Percentiles rank a stretch among this genome's conserved stretches.
Evolutionary conservation across 148 eudicot species (phyloP).

Genomic region (Simmondsia chinensis): DNA sequence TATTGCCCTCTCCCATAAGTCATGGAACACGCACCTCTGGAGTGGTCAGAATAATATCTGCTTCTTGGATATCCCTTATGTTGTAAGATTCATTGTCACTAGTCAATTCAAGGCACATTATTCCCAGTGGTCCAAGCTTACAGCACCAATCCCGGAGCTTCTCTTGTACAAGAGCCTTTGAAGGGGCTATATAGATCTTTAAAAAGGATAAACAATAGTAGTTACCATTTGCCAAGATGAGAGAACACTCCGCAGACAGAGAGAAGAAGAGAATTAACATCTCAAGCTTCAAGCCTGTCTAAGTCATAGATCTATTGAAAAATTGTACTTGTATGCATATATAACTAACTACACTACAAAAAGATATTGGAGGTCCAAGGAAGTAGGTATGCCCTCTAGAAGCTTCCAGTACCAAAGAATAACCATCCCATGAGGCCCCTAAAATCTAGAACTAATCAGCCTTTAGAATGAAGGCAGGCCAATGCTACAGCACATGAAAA

Average conservation of each 20-base stretch:
- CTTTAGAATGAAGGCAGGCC: not conserved
- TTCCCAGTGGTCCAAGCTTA: slow-evolving; percentile 64
- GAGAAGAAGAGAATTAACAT: not conserved
- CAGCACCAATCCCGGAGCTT: slow-evolving; percentile 84
- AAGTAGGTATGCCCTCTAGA: too few species aligned
- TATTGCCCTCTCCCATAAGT: too few species aligned
- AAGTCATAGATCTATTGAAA: not conserved
- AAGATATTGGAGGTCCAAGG: too few species aligned
- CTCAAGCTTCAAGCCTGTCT: not conserved
- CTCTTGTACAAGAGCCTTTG: slow-evolving; percentile 98
- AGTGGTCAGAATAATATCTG: slow-evolving; percentile 88
- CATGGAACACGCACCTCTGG: slow-evolving; percentile 66
- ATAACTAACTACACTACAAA: too few species aligned
- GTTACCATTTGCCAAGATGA: not conserved
- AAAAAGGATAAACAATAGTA: not conserved
- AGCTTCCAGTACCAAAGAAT: not conserved
- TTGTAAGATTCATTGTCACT: slow-evolving; percentile 83
- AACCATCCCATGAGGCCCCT: too few species aligned
- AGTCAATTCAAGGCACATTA: slow-evolving; percentile 88
- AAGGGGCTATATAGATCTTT: slow-evolving; percentile 92
- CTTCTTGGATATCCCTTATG: slow-evolving; percentile 66
- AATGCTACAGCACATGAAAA: not conserved
- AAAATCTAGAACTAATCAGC: too few species aligned
- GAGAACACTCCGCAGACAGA: not conserved
- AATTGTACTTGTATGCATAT: not conserved